phyloP scores from a whole-genome alignment of 148 eudicot genomes.

The Camellia japonica region DNA sequence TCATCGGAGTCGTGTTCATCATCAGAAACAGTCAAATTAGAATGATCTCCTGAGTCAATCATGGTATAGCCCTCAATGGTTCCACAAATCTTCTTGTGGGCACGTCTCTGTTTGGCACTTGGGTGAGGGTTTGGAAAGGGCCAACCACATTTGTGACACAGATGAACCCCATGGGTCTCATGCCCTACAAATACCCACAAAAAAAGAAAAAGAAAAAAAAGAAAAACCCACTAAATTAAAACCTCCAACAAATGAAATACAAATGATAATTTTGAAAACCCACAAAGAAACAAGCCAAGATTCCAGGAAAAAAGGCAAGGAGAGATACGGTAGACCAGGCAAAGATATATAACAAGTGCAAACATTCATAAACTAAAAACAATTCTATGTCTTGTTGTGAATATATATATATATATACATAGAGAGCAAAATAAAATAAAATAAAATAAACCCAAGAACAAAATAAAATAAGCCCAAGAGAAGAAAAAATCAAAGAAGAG shows the following conservation, averaged over 20 bases:
- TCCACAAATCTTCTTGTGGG: constrained; percentile 85
- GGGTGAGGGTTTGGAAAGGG: constrained; percentile 73
- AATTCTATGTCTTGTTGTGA: too few relatives aligned
- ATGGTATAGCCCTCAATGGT: constrained; percentile 56
- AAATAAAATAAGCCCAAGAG: too few relatives aligned
- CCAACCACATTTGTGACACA: constrained; percentile 78
- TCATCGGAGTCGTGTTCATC: constrained; percentile 51
- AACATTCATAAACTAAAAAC: too few relatives aligned
- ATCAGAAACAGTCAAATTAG: constrained; percentile 39
- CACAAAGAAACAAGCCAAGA: neutral
- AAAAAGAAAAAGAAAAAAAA: neutral
- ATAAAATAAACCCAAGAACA: too few relatives aligned
- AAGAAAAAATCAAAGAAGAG: neutral
- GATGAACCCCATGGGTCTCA: constrained; percentile 52
- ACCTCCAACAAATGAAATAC: neutral
- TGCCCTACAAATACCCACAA: constrained; percentile 21
- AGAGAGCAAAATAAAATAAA: too few relatives aligned
- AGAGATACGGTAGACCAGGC: too few relatives aligned
- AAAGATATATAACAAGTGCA: too few relatives aligned
- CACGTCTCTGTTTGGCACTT: constrained; percentile 68
- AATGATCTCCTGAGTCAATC: constrained; percentile 24
- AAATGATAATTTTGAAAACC: neutral
- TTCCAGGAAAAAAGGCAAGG: too few relatives aligned
- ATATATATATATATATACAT: too few relatives aligned
- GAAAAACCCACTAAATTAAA: constrained; percentile 10